These are phyloP conservation scores for Schizopora paradoxa DNA, from an alignment of 1,284 basidiomycete species.

Conservation along the genomic window DNA sequence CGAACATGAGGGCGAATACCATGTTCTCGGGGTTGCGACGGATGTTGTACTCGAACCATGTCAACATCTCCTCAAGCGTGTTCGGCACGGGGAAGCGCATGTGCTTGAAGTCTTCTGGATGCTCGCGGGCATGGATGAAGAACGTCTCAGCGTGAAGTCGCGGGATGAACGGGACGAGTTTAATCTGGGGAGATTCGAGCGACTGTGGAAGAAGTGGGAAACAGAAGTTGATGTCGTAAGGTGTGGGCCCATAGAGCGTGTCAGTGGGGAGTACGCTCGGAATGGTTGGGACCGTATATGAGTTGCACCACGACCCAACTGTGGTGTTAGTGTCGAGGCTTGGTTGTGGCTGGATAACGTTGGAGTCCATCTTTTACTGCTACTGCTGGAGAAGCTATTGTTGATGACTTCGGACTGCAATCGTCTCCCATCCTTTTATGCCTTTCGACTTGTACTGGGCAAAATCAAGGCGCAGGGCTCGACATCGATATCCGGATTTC, in stretches of 20 bases:
- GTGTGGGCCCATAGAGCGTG: constrained; percentile 16
- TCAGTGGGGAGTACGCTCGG: too few relatives aligned
- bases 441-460: too few relatives aligned
- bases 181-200: constrained; percentile 34
- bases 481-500: too few relatives aligned
- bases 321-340: too few relatives aligned
- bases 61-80: constrained; percentile 16
- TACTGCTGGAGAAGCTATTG: too few relatives aligned
- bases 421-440: too few relatives aligned
- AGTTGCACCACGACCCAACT: too few relatives aligned
- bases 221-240: constrained; percentile 32
- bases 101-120: constrained; percentile 18
- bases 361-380: too few relatives aligned
- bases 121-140: constrained; percentile 20
- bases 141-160: constrained; percentile 30
- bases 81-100: constrained; percentile 17
- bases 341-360: too few relatives aligned
- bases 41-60: constrained; percentile 16
- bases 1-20: constrained; percentile 32
- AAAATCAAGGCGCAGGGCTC: too few relatives aligned
- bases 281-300: too few relatives aligned
- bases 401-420: too few relatives aligned
- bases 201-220: constrained; percentile 8
- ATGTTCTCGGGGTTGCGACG: constrained; percentile 16
- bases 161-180: constrained; percentile 36